Conservation (phyloP, 495 filamentous ascomycete species). For the Pyronema omphalodes region DNA sequence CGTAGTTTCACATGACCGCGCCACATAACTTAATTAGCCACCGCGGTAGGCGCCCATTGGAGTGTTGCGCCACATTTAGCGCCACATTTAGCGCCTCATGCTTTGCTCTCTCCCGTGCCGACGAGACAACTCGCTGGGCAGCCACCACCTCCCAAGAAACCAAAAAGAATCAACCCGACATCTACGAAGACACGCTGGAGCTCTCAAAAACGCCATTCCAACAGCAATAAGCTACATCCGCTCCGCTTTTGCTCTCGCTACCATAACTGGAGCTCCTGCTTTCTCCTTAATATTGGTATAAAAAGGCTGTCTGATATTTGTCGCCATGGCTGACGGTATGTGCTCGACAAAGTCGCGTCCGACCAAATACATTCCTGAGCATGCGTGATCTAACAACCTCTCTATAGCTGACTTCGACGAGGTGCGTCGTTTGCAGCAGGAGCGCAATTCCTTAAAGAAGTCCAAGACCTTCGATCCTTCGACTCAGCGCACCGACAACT, state of each 20-base stretch:
- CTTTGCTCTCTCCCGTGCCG: too few relatives aligned
- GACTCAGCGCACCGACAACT: constrained; percentile 72
- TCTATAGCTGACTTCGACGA: constrained; percentile 57
- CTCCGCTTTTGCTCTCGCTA: neutral
- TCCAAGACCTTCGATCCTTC: constrained; percentile 71
- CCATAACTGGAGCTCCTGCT: neutral
- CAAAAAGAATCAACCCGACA: too few relatives aligned
- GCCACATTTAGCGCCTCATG: too few relatives aligned
- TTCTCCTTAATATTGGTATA: constrained; percentile 1
- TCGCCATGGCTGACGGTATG: constrained; percentile 45
- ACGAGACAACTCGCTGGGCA: too few relatives aligned
- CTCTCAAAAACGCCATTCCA: too few relatives aligned
- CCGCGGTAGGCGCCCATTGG: too few relatives aligned
- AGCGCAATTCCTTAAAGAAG: constrained; percentile 81
- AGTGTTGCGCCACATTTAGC: too few relatives aligned
- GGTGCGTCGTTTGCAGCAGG: constrained; percentile 65
- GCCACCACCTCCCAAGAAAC: too few relatives aligned
- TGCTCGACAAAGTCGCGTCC: constrained; percentile 8
- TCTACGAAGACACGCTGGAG: too few relatives aligned
- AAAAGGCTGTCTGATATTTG: constrained; percentile 3
- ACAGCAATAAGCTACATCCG: neutral
- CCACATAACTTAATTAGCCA: too few relatives aligned
- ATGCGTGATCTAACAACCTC: constrained; percentile 6
- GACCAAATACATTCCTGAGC: neutral
- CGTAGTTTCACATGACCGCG: too few relatives aligned